A percentile compares a stretch with the other conserved stretches of the same genome.
phyloP scores from a whole-genome alignment of 1,284 basidiomycete genomes.

The Phlebopus sp. region DNA sequence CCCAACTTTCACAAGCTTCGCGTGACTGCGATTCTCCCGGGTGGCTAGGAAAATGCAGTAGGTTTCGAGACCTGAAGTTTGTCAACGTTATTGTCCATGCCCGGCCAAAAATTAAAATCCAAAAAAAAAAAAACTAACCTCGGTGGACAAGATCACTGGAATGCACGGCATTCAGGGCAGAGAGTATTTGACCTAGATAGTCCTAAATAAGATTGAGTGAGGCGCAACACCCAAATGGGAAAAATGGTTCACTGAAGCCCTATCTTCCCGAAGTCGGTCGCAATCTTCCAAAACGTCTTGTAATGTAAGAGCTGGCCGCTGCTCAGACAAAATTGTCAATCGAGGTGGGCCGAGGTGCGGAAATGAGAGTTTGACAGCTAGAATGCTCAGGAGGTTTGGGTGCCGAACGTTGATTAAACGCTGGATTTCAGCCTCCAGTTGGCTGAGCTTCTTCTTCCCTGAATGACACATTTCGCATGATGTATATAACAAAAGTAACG shows the following conservation, averaged over 20 bases:
- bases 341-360: slow-evolving; percentile 50
- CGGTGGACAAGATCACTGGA: slow-evolving; percentile 62
- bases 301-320: slow-evolving; percentile 59
- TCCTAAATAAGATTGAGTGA: slow-evolving; percentile 41
- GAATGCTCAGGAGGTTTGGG: slow-evolving; percentile 56
- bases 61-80: slow-evolving; percentile 48
- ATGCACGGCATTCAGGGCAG: slow-evolving; percentile 64
- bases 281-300: slow-evolving; percentile 69
- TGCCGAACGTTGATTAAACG: slow-evolving; percentile 57
- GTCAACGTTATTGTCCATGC: not conserved
- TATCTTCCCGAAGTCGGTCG: slow-evolving; percentile 61
- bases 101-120: no score
- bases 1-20: slow-evolving; percentile 65
- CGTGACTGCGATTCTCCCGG: slow-evolving; percentile 43
- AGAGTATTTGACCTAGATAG: slow-evolving; percentile 67
- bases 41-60: slow-evolving; percentile 58
- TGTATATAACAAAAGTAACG: not conserved
- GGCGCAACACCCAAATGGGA: not conserved
- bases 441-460: slow-evolving; percentile 64
- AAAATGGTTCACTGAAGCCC: slow-evolving; percentile 49
- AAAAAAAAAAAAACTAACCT: slow-evolving; percentile 33
- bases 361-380: slow-evolving; percentile 60
- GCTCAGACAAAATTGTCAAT: slow-evolving; percentile 63
- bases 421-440: slow-evolving; percentile 63
- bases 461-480: not conserved